Evolutionary conservation across 768 basidiomycete genomes (phyloP), one percentile per base, ranked within the genome.

Genomic region (Mycena leptocephala): DNA sequence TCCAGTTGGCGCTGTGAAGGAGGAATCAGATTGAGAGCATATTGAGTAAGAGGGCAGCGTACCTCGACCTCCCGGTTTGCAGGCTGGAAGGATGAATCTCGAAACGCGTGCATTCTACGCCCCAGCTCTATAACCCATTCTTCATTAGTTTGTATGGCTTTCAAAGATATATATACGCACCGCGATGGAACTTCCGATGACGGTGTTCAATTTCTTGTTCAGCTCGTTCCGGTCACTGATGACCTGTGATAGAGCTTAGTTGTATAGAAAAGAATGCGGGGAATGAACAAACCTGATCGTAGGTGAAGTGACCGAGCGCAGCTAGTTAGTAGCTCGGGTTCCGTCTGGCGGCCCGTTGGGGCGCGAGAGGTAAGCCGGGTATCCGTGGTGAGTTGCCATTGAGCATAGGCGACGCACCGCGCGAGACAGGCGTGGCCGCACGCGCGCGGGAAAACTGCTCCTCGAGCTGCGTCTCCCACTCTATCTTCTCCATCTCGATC

Each of bases 11-110:
- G 86, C 89, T 90, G 69, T 5, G 39, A 18, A 51, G 26, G 13
- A 35, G 53, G 32, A 30, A 33, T 55, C 63, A 55, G 63, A 43
- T 26, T 24, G 20, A 55, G 22, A 41, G 32, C 11, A 20, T 10
- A 56, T n/a, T 30, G 32, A 3, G 5, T 30, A 24, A 24, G 33
- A 41, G 56, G 20, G 37, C 7, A 4, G 75, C 82, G 26, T 61
- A 89, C 89, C 85, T 92, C 91, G 28, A 92, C 90, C 77, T 91
- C 90, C n/a, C 90, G 86, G 68, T 92, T 92, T 5, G 89, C 88
- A 2, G 91, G 91, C 74, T 91, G 88, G 87, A 92, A 92, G 0
- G 87, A 88, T 78, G 91, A n/a, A 91, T 85, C 77, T 92, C 91
- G 78, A 91, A 92, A 72, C 90, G 83, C 9, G 90, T 90, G 70